Base-by-base conservation (phyloP, 1,284 basidiomycete species). In the Cutaneotrichosporon arboriforme region DNA sequence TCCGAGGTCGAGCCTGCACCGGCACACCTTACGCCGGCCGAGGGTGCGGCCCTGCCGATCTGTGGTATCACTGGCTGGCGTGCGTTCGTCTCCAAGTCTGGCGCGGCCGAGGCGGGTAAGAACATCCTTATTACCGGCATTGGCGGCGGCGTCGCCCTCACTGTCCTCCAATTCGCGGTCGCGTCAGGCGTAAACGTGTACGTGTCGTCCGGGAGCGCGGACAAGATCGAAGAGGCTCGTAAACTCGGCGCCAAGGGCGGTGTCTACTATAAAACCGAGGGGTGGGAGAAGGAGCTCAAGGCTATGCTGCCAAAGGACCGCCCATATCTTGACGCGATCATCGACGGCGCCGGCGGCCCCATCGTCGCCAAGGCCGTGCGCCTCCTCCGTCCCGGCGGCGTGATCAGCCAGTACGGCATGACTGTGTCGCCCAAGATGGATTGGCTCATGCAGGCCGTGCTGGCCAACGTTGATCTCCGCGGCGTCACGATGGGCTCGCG, bases 271-370 rank as follows among this genome's bases (percentile, higher is more conserved):
- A 58, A 55, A 44, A 49, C 39, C 8, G 47, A 41, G 7, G 33
- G 42, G 12, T 58, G 57, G 57, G 57, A 58, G 23, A 58, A 58
- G 53, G 50, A 58, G 20, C 57, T 58, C 52, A 58, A 58, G 50
- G 47, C 46, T 9, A 14, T 42, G 17, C 53, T 58, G 26, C 57
- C 57, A 38, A 47, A 46, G 47, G 50, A 55, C 50, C 34, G 57
- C n/a, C 52, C 49, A 10, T 58, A 35, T 50, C 50, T 58, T 26
- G 57, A 58, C 40, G 52, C 57, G 7, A 46, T 58, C 40, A 38
- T 58, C 33, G 57, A 58, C 40, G 57, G 57, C 17, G 57, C 57
- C 15, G 57, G 57, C 26, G 57, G 57, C 35, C 43, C 49, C 39
- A 52, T 58, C 37, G 49, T 58, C 17, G 2, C n/a, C 23, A 52